Evolutionary conservation across 768 basidiomycete genomes (phyloP).

Genomic region (Amanita polypyramis): DNA sequence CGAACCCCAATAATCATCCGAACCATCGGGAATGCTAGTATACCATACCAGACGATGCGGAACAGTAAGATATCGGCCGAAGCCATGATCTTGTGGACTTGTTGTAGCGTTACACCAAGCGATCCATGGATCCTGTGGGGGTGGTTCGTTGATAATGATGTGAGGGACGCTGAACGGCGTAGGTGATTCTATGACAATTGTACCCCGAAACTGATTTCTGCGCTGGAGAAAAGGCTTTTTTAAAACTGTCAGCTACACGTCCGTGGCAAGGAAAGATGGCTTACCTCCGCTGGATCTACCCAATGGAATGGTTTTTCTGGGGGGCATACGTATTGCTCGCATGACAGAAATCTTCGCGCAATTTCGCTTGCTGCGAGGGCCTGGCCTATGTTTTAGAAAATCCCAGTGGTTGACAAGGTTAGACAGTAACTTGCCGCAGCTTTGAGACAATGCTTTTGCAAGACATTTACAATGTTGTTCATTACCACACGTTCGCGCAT

Average conservation of each 20-base stretch:
- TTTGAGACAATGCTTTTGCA: conserved; percentile 29
- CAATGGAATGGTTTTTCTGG: conserved; percentile 34
- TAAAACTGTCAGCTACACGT: neutral
- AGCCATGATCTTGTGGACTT: conserved; percentile 25
- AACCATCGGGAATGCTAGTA: neutral
- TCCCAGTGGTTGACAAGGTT: conserved; percentile 1
- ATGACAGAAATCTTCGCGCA: conserved; percentile 24
- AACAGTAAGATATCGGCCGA: conserved; percentile 23
- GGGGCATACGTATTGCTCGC: conserved; percentile 16
- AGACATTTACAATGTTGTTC: conserved; percentile 20
- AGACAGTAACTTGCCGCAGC: conserved; percentile 24
- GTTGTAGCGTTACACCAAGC: conserved; percentile 24
- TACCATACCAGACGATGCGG: conserved; percentile 11
- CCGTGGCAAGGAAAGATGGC: conserved; percentile 5
- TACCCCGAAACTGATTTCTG: conserved; percentile 17
- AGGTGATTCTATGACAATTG: conserved; percentile 32
- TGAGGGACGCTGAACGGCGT: conserved; percentile 33
- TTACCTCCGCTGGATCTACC: conserved; percentile 43
- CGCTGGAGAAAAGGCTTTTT: conserved; percentile 22
- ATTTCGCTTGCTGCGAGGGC: conserved; percentile 27
- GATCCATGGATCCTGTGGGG: conserved; percentile 29
- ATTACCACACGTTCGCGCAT: conserved; percentile 20
- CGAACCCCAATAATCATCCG: conserved; percentile 1
- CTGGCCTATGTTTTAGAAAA: conserved; percentile 16
- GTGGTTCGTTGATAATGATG: conserved; percentile 30